Conservation (phyloP, 306 rosid genomes). For the Vigna radiata region DNA sequence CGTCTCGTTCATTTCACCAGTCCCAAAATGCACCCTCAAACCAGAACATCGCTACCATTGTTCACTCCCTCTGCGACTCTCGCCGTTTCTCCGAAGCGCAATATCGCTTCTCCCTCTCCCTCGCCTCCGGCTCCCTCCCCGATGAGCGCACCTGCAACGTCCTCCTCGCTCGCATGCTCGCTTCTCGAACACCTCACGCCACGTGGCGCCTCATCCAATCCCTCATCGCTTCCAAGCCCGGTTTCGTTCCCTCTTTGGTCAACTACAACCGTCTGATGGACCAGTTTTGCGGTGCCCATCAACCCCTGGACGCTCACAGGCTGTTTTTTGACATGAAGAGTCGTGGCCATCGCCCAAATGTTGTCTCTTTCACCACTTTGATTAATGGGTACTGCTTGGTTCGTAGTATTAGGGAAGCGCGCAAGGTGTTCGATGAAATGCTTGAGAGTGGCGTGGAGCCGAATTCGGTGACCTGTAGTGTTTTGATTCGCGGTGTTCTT, state of each 20-base stretch:
- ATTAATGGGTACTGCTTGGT: slow-evolving; percentile 66
- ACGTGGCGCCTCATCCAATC: slow-evolving; percentile 55
- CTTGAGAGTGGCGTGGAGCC: slow-evolving; percentile 57
- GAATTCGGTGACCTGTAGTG: slow-evolving; percentile 68
- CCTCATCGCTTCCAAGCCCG: slow-evolving; percentile 58
- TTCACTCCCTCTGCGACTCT: slow-evolving; percentile 80
- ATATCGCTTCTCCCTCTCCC: slow-evolving; percentile 58
- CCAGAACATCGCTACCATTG: slow-evolving; percentile 52
- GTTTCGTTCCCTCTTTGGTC: slow-evolving; percentile 72
- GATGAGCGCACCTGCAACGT: slow-evolving; percentile 87
- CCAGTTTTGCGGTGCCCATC: slow-evolving; percentile 67
- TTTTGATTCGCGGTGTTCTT: slow-evolving; percentile 65
- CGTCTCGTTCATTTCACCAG: slow-evolving; percentile 11
- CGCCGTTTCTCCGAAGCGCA: slow-evolving; percentile 76
- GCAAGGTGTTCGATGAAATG: slow-evolving; percentile 87
- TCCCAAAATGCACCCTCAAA: slow-evolving; percentile 2
- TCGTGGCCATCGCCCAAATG: slow-evolving; percentile 75
- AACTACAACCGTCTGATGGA: slow-evolving; percentile 82
- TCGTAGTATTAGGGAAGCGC: slow-evolving; percentile 55
- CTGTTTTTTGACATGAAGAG: slow-evolving; percentile 68
- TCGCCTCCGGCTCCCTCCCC: slow-evolving; percentile 60
- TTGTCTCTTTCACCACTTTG: slow-evolving; percentile 79
- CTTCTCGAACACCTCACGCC: slow-evolving; percentile 54
- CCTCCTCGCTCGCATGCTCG: slow-evolving; percentile 72
- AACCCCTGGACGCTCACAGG: slow-evolving; percentile 67